Evolutionary conservation across 2,329 filamentous ascomycete genomes (phyloP).

Genomic region (Penicillium sp.): DNA sequence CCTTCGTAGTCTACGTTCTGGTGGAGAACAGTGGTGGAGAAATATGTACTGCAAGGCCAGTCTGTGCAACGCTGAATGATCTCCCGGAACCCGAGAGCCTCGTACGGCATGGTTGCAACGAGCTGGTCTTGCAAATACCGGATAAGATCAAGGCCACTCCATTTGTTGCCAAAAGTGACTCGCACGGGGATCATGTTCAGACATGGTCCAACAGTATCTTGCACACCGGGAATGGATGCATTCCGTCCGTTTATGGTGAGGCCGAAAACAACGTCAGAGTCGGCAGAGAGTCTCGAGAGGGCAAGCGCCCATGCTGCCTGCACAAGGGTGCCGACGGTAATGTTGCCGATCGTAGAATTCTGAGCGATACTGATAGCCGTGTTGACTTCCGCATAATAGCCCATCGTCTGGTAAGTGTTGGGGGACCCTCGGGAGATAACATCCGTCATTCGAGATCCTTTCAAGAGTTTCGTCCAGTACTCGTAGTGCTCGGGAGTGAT

Average conservation of each 20-base stretch:
- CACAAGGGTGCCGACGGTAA: slow-evolving; percentile 50
- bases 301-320: slow-evolving; percentile 64
- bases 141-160: slow-evolving; percentile 52
- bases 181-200: slow-evolving; percentile 35
- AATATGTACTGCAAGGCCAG: slow-evolving; percentile 59
- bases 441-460: background rate
- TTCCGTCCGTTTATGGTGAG: slow-evolving; percentile 58
- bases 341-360: background rate
- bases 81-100: slow-evolving; percentile 58
- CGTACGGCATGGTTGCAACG: slow-evolving; percentile 53
- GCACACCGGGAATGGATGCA: slow-evolving; percentile 37
- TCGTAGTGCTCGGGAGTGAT: background rate
- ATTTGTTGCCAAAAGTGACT: slow-evolving; percentile 20
- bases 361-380: background rate
- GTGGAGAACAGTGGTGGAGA: slow-evolving; percentile 47
- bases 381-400: background rate
- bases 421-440: background rate
- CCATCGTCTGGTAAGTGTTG: background rate
- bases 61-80: slow-evolving; percentile 60
- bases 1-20: slow-evolving; percentile 43
- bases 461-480: background rate
- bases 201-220: slow-evolving; percentile 34
- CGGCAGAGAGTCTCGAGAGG: slow-evolving; percentile 56
- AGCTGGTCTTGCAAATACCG: slow-evolving; percentile 57
- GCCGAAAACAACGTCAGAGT: slow-evolving; percentile 61